Percentiles rank a stretch among this genome's conserved stretches.
Conservation (phyloP, 306 rosid species). For the Vicia sativa region DNA sequence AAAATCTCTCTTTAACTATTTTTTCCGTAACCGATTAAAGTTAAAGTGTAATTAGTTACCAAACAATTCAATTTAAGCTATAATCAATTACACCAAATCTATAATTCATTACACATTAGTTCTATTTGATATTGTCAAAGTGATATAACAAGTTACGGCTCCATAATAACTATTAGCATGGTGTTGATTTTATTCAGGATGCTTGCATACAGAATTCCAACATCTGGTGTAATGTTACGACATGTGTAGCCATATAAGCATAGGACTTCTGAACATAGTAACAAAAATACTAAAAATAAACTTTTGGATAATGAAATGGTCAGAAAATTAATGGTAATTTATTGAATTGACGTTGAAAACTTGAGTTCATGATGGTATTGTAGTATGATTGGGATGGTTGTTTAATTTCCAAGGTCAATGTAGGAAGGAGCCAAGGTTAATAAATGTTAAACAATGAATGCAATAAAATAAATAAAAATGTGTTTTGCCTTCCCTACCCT, state of each 20-base stretch:
- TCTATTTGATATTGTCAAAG: too few relatives aligned
- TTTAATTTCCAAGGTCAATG: conserved; percentile 24
- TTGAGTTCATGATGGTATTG: not conserved
- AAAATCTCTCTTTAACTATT: too few relatives aligned
- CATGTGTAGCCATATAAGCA: conserved; percentile 14
- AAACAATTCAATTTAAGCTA: too few relatives aligned
- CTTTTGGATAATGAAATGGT: conserved; percentile 8
- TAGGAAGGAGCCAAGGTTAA: conserved; percentile 30
- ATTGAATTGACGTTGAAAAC: conserved; percentile 34
- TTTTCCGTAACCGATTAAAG: too few relatives aligned
- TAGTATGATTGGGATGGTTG: not conserved
- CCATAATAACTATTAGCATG: too few relatives aligned
- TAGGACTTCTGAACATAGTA: not conserved
- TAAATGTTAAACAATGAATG: conserved; percentile 8
- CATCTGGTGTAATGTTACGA: conserved; percentile 22
- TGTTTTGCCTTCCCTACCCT: too few relatives aligned
- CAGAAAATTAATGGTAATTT: conserved; percentile 35
- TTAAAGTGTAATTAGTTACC: too few relatives aligned
- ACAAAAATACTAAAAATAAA: conserved; percentile 20
- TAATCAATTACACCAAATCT: too few relatives aligned
- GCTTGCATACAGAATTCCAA: conserved; percentile 32
- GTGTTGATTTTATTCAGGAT: not conserved
- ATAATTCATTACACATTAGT: too few relatives aligned
- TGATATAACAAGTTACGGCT: too few relatives aligned
- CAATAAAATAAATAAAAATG: not conserved